These are phyloP conservation scores for Trametes cingulata DNA, from an alignment of 768 basidiomycete species.

Conservation along the genomic window DNA sequence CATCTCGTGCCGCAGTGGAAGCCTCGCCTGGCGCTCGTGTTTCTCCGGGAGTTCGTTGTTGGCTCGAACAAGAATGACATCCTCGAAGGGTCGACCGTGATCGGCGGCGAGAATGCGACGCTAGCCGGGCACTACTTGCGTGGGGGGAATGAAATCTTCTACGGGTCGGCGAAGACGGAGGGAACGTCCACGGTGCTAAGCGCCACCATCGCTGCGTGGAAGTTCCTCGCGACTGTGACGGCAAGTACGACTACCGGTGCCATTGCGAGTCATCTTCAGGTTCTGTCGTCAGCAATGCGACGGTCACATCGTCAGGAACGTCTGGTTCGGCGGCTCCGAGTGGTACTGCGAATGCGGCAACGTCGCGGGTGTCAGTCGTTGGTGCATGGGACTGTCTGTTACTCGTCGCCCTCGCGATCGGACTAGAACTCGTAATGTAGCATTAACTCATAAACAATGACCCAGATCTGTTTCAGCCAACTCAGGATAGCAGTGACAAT, in stretches of 20 bases:
- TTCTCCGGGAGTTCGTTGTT: slow-evolving; percentile 67
- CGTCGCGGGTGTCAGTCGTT: not conserved
- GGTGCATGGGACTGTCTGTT: not conserved
- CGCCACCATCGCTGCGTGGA: slow-evolving; percentile 34
- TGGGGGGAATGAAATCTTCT: slow-evolving; percentile 56
- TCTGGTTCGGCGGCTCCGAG: not conserved
- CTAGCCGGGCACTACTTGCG: slow-evolving; percentile 48
- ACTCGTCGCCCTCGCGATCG: not conserved
- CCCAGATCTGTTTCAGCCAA: too few species aligned
- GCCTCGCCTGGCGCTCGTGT: slow-evolving; percentile 56
- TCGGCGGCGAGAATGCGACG: slow-evolving; percentile 52
- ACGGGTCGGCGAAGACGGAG: slow-evolving; percentile 42
- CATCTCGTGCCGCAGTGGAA: slow-evolving; percentile 41
- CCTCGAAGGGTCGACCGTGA: slow-evolving; percentile 40
- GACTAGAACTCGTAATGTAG: not conserved
- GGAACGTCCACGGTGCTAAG: slow-evolving; percentile 29
- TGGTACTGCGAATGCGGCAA: not conserved
- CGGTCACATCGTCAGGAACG: not conserved
- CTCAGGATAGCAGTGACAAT: too few species aligned
- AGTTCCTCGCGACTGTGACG: slow-evolving; percentile 30
- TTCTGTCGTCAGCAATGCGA: not conserved
- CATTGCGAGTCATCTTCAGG: not conserved
- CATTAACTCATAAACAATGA: too few species aligned
- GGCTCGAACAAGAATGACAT: slow-evolving; percentile 61
- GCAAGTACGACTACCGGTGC: not conserved